Conservation (phyloP, 441 rosid species). For the Brassica hybrid region DNA sequence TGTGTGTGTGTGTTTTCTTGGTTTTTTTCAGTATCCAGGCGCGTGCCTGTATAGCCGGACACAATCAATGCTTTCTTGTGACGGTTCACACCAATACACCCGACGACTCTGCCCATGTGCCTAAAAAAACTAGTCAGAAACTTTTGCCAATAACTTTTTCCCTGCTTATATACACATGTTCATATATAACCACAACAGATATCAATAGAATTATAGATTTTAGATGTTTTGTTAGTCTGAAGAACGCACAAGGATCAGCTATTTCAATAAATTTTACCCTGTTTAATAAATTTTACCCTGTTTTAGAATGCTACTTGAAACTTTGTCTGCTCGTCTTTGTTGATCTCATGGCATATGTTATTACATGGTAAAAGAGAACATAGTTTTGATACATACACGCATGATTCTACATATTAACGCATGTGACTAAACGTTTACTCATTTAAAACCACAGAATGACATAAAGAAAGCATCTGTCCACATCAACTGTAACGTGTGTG, state of each 20-base stretch:
- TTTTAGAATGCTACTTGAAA: too few relatives aligned
- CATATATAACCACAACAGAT: too few relatives aligned
- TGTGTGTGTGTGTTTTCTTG: neutral
- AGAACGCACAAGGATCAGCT: too few relatives aligned
- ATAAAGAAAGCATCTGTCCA: constrained; percentile 3
- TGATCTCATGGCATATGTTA: constrained; percentile 1
- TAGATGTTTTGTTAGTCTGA: too few relatives aligned
- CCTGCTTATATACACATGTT: too few relatives aligned
- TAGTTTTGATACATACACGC: constrained; percentile 3
- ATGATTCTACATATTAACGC: neutral
- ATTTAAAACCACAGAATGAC: constrained; percentile 22
- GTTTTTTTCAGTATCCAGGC: constrained; percentile 74
- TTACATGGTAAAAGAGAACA: neutral
- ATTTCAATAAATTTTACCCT: too few relatives aligned
- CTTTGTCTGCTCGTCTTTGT: too few relatives aligned
- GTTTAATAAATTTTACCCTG: too few relatives aligned
- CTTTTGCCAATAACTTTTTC: too few relatives aligned
- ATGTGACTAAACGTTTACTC: constrained; percentile 9
- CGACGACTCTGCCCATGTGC: constrained; percentile 70
- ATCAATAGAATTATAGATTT: too few relatives aligned
- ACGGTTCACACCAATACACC: constrained; percentile 82
- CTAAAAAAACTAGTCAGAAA: too few relatives aligned
- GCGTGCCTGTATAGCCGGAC: constrained; percentile 86
- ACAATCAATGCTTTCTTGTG: constrained; percentile 83
- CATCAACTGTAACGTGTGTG: constrained; percentile 34